Evolutionary conservation across 2,329 filamentous ascomycete species (phyloP).

Genomic region (Diplodia mutila): DNA sequence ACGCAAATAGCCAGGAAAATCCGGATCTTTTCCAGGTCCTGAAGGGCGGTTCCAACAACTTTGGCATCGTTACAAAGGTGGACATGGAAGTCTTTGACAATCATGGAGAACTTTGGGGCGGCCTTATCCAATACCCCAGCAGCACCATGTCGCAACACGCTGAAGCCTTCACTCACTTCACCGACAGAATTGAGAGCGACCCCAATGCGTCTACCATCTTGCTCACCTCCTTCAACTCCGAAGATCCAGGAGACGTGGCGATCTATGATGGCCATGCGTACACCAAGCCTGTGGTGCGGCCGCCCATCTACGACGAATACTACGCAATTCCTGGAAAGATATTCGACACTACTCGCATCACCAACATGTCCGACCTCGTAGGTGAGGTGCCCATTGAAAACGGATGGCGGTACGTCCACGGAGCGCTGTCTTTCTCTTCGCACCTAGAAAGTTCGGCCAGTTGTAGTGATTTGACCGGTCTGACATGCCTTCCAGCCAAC

Average conservation of each 20-base stretch:
- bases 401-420: background rate
- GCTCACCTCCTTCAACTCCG: conserved; percentile 30
- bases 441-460: no score
- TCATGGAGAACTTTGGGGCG: conserved; percentile 39
- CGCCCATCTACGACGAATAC: conserved; percentile 33
- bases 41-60: conserved; percentile 44
- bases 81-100: conserved; percentile 29
- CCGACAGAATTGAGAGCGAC: conserved; percentile 31
- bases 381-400: conserved; percentile 26
- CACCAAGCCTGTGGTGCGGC: conserved; percentile 28
- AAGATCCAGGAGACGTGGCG: conserved; percentile 20
- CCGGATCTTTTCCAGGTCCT: conserved; percentile 43
- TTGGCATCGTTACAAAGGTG: conserved; percentile 44
- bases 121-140: conserved; percentile 36
- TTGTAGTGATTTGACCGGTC: background rate
- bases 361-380: conserved; percentile 34
- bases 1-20: conserved; percentile 17
- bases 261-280: conserved; percentile 34
- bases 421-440: no score
- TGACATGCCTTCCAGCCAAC: conserved; percentile 27
- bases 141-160: conserved; percentile 31
- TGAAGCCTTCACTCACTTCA: conserved; percentile 31
- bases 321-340: conserved; percentile 34
- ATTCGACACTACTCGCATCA: conserved; percentile 32
- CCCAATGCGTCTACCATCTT: conserved; percentile 32